Percentiles rank a stretch among this genome's conserved stretches.
Evolutionary conservation across 176 grass and related monocot genomes (phyloP).

Genomic region (Eragrostis curvula): DNA sequence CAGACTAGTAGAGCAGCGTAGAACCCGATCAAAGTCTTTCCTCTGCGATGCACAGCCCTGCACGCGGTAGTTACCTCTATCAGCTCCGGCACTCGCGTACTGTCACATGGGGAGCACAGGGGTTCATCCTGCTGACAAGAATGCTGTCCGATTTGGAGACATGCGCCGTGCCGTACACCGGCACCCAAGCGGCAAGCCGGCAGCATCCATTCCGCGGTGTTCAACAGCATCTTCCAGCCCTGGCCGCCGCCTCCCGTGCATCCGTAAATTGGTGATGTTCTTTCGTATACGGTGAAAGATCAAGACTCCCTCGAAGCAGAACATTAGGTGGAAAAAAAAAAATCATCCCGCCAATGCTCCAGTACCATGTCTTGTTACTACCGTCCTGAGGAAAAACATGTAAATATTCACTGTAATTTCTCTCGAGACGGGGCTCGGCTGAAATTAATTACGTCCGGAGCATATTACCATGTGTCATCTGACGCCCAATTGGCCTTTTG

Average conservation of each 20-base stretch:
- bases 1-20: no score
- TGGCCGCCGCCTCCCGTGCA: neutral
- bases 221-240: neutral
- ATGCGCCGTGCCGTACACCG: neutral
- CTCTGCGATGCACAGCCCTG: no score
- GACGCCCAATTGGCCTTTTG: neutral
- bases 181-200: conserved; percentile 18
- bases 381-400: no score
- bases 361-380: no score
- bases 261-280: neutral
- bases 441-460: neutral
- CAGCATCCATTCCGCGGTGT: conserved; percentile 9
- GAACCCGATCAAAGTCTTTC: no score
- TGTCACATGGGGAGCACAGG: conserved; percentile 7
- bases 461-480: neutral
- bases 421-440: no score
- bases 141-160: neutral
- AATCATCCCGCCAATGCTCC: no score
- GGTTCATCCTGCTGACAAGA: neutral
- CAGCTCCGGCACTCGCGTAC: no score
- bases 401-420: no score
- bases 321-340: neutral
- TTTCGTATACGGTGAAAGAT: neutral
- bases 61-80: no score
- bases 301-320: neutral